These are phyloP conservation scores for Cubamyces lactineus DNA, from an alignment of 768 basidiomycete species.

Conservation along the genomic window DNA sequence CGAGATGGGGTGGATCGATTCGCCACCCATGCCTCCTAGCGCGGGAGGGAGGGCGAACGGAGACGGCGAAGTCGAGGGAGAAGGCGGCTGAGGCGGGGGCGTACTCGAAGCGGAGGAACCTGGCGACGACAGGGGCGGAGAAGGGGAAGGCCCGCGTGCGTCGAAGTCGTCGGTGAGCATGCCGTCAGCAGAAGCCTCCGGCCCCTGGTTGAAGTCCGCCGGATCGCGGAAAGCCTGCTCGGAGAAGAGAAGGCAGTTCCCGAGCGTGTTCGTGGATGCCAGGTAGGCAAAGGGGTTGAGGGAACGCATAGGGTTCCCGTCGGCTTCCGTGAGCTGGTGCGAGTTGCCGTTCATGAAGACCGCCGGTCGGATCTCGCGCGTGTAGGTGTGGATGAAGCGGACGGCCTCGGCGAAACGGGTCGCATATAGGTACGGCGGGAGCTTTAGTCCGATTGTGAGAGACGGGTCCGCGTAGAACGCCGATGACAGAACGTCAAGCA, in stretches of 20 bases:
- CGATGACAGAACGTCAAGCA: slow-evolving; percentile 58
- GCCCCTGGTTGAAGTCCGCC: slow-evolving; percentile 14
- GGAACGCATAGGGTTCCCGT: slow-evolving; percentile 20
- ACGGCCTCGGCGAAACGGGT: slow-evolving; percentile 64
- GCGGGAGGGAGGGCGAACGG: slow-evolving; percentile 64
- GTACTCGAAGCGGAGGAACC: slow-evolving; percentile 14
- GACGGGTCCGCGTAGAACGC: slow-evolving; percentile 52
- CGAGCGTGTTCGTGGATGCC: slow-evolving; percentile 82
- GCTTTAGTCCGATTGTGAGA: slow-evolving; percentile 74
- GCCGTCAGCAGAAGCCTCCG: neutral
- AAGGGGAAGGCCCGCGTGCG: neutral
- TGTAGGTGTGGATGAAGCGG: slow-evolving; percentile 47
- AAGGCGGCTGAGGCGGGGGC: slow-evolving; percentile 18
- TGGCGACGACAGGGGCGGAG: neutral
- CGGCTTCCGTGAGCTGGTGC: slow-evolving; percentile 4
- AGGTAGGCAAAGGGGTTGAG: slow-evolving; percentile 68
- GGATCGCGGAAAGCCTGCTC: slow-evolving; percentile 47
- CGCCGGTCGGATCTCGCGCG: slow-evolving; percentile 26
- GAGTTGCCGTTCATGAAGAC: slow-evolving; percentile 14
- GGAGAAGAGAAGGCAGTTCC: slow-evolving; percentile 64
- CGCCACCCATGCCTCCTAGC: slow-evolving; percentile 78
- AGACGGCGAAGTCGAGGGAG: slow-evolving; percentile 5
- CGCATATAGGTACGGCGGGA: slow-evolving; percentile 72
- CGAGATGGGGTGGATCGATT: slow-evolving; percentile 71
- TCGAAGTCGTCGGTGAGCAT: slow-evolving; percentile 18